Base-by-base conservation (phyloP, 2,329 filamentous ascomycete species). In the Fusarium verticillioides region DNA sequence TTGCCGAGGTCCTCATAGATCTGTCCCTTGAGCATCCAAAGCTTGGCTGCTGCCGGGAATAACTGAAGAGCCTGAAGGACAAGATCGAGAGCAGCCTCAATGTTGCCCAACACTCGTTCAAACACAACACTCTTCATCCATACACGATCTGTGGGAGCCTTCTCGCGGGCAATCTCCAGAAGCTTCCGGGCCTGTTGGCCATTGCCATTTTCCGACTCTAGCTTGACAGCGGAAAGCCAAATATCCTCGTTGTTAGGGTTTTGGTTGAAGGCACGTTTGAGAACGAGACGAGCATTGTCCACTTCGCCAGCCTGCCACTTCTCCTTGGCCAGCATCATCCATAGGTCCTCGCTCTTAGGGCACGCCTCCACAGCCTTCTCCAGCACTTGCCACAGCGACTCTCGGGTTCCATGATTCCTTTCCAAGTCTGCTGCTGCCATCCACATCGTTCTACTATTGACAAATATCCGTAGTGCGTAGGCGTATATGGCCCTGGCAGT, bases 1-100 rank as follows among this genome's bases (percentile, higher is more conserved):
- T 94, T 95, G 76, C 89, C 91, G 52, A 95, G 88, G 47, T 91
- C 89, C 79, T 98, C 93, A 86, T 99, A 99, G 71, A 98, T 96
- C 80, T 99, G 96, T 0, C 97, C 96, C 84, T 99, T 99, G 86
- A 97, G 94, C 93, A 98, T 98, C 92, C 96, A 98, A 30, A 99
- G 87, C 83, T 98, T 98, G 59, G 94, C 88, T 18, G 93, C 90
- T 49, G 91, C 89, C 2, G 96, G 96, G 84, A 97, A 99, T 15
- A 94, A 88, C 74, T 95, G 92, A 40, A 99, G 85, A 3, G 93
- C 96, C 80, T 97, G 92, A 67, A 95, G 94, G 47, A 94, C 94
- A 16, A 99, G 90, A 78, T 97, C 93, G 19, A 99, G 87, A 0
- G 96, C 95, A 4, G 91, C 90, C 52, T 97, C 94, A 32, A 87